These are phyloP conservation scores for Spinacia oleracea DNA, from an alignment of 179 eudicot species.

Conservation along the genomic window DNA sequence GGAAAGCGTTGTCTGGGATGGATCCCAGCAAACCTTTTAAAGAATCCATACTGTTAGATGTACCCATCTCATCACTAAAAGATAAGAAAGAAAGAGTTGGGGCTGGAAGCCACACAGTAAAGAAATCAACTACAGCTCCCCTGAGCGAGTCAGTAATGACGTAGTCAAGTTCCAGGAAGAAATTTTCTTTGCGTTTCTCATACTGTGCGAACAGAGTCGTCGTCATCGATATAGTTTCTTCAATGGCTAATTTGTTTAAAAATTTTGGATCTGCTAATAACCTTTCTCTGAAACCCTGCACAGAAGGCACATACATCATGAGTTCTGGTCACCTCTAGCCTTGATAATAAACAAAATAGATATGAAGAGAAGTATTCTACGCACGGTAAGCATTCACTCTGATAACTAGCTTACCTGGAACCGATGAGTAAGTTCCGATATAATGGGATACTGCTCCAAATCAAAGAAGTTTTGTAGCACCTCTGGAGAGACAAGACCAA, in stretches of 20 bases:
- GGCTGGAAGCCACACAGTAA: slow-evolving; percentile 98
- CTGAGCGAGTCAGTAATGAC: slow-evolving; percentile 79
- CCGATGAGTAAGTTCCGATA: slow-evolving; percentile 78
- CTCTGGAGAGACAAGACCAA: slow-evolving; percentile 96
- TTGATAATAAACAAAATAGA: background rate
- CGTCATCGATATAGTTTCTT: slow-evolving; percentile 84
- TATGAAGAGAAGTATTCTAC: background rate
- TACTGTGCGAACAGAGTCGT: slow-evolving; percentile 90
- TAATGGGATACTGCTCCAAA: slow-evolving; percentile 82
- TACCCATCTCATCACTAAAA: slow-evolving; percentile 48
- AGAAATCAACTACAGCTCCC: slow-evolving; percentile 89
- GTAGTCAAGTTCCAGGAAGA: slow-evolving; percentile 85
- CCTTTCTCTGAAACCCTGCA: slow-evolving; percentile 96
- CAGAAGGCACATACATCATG: slow-evolving; percentile 10
- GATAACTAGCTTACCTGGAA: slow-evolving; percentile 63
- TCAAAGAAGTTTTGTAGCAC: slow-evolving; percentile 93
- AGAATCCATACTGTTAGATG: slow-evolving; percentile 61
- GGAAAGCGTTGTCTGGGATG: slow-evolving; percentile 94
- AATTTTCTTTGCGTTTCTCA: slow-evolving; percentile 78
- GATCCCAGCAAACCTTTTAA: slow-evolving; percentile 79
- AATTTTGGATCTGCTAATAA: slow-evolving; percentile 92
- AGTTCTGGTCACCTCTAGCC: slow-evolving; percentile 13
- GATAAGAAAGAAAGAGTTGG: slow-evolving; percentile 90
- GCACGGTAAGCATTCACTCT: background rate
- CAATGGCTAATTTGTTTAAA: slow-evolving; percentile 81